Conservation (phyloP, 257 asterid species). For the Schizonepeta tenuifolia region DNA sequence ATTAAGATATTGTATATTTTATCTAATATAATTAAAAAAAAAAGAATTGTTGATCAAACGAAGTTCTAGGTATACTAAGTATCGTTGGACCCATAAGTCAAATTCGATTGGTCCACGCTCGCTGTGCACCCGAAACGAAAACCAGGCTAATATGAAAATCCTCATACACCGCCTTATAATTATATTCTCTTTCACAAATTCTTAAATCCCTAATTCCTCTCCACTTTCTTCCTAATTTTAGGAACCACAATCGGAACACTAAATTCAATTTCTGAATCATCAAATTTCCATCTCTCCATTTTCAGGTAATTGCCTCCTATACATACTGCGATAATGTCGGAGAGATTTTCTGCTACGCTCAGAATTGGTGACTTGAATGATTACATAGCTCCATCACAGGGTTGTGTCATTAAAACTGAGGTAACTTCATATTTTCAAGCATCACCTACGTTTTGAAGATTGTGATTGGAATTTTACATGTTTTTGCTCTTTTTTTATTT, state of each 20-base stretch:
- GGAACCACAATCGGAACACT: neutral
- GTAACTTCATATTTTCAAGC: slow-evolving; percentile 35
- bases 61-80: no score
- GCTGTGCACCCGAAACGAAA: no score
- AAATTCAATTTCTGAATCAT: neutral
- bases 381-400: slow-evolving; percentile 96
- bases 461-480: slow-evolving; percentile 7
- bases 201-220: slow-evolving; percentile 36
- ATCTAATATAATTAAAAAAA: no score
- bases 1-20: no score
- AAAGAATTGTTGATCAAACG: no score
- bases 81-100: no score
- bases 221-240: neutral
- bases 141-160: no score
- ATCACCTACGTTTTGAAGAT: slow-evolving; percentile 1
- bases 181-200: neutral
- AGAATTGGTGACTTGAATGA: slow-evolving; percentile 96
- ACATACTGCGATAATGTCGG: slow-evolving; percentile 56
- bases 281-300: neutral
- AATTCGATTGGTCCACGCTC: no score
- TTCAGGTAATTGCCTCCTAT: neutral
- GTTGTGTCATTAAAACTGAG: slow-evolving; percentile 87
- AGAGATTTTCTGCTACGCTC: slow-evolving; percentile 88
- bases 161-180: slow-evolving; percentile 24
- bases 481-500: neutral